Conservation (phyloP, 805 yeast species). For the Yamadazyma paraphyllophila region DNA sequence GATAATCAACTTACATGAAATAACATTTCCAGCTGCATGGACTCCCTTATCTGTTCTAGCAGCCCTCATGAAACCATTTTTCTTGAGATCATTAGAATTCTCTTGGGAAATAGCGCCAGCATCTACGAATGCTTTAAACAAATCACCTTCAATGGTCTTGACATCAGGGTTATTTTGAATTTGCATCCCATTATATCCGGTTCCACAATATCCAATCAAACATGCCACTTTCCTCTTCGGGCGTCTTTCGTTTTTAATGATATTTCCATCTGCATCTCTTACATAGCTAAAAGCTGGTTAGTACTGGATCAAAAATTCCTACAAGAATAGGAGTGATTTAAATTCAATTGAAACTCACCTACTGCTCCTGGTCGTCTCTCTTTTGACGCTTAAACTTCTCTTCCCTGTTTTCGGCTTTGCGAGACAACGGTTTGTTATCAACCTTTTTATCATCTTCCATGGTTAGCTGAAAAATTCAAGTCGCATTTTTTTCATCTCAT, state of each 20-base stretch:
- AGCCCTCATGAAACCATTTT: slow-evolving; percentile 82
- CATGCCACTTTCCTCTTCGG: slow-evolving; percentile 91
- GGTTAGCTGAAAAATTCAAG: slow-evolving; percentile 1
- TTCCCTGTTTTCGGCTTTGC: slow-evolving; percentile 9
- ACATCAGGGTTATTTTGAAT: slow-evolving; percentile 72
- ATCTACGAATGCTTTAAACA: slow-evolving; percentile 75
- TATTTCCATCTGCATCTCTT: slow-evolving; percentile 60
- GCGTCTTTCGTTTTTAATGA: slow-evolving; percentile 56
- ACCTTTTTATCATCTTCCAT: slow-evolving; percentile 4
- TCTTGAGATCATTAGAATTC: slow-evolving; percentile 84
- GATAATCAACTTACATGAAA: slow-evolving; percentile 77
- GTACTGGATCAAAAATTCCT: background rate
- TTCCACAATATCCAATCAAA: slow-evolving; percentile 91
- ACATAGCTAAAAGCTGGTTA: slow-evolving; percentile 1
- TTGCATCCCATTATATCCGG: slow-evolving; percentile 97
- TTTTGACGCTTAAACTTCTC: slow-evolving; percentile 16
- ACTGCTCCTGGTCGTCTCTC: slow-evolving; percentile 38
- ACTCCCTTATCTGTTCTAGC: slow-evolving; percentile 95
- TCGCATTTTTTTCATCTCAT: slow-evolving; percentile 11
- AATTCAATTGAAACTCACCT: slow-evolving; percentile 48
- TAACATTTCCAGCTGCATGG: slow-evolving; percentile 94
- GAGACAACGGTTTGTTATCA: background rate
- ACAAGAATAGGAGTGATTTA: background rate
- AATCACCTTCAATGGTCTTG: slow-evolving; percentile 86
- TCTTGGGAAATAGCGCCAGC: slow-evolving; percentile 89